Conservation (phyloP, 1,284 basidiomycete species). For the Athelia sp. region DNA sequence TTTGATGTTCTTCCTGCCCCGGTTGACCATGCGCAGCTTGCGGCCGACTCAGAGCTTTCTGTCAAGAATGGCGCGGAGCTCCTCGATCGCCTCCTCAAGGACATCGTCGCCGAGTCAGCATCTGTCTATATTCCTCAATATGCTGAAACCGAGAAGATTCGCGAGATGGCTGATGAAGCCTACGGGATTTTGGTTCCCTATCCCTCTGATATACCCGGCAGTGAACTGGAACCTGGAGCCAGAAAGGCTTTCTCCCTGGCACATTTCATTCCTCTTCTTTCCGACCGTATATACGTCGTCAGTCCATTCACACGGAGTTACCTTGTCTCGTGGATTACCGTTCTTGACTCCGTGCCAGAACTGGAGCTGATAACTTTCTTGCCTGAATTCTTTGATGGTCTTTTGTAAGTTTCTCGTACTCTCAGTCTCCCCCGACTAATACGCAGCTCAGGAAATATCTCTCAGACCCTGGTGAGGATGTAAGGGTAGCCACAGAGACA, state of each 20-base stretch:
- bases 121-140: slow-evolving; percentile 92
- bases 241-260: slow-evolving; percentile 88
- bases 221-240: slow-evolving; percentile 38
- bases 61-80: slow-evolving; percentile 99
- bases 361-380: slow-evolving; percentile 92
- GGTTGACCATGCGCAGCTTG: slow-evolving; percentile 60
- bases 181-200: slow-evolving; percentile 58
- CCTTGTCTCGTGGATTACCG: slow-evolving; percentile 94
- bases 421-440: background rate
- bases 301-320: slow-evolving; percentile 96
- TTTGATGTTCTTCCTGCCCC: slow-evolving; percentile 1
- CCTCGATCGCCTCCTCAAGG: slow-evolving; percentile 95
- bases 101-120: slow-evolving; percentile 96
- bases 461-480: slow-evolving; percentile 92
- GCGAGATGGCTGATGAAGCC: slow-evolving; percentile 38
- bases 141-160: slow-evolving; percentile 69
- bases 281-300: slow-evolving; percentile 91
- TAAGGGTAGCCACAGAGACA: slow-evolving; percentile 88
- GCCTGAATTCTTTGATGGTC: slow-evolving; percentile 91
- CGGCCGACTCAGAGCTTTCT: slow-evolving; percentile 92
- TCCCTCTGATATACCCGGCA: slow-evolving; percentile 46
- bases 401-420: slow-evolving; percentile 63
- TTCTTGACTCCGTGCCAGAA: slow-evolving; percentile 95
- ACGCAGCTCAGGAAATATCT: slow-evolving; percentile 75
- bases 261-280: slow-evolving; percentile 90